phyloP scores from a whole-genome alignment of 2,329 filamentous ascomycete species.

The Fusarium sulawesiense region DNA sequence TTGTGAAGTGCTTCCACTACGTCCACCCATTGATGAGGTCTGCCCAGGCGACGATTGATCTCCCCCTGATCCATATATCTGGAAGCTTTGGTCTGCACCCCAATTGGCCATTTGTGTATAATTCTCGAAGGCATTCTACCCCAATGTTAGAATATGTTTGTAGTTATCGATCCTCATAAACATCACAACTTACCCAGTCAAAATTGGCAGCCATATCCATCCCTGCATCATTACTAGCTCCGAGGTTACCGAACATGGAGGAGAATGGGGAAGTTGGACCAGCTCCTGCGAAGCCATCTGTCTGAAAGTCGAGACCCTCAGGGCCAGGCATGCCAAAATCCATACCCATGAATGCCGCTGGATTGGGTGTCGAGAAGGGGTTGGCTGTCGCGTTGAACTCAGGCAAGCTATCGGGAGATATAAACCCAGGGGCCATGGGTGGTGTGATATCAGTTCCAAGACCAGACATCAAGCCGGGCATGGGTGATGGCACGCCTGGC shows the following conservation, averaged over 20 bases:
- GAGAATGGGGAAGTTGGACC: conserved; percentile 60
- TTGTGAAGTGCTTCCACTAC: conserved; percentile 34
- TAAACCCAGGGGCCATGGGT: conserved; percentile 41
- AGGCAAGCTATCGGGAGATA: conserved; percentile 43
- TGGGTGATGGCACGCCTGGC: conserved; percentile 28
- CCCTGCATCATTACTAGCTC: conserved; percentile 43
- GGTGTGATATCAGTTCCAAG: conserved; percentile 54
- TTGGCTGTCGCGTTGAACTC: conserved; percentile 46
- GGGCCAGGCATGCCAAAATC: conserved; percentile 55
- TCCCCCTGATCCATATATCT: conserved; percentile 57
- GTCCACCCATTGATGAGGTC: conserved; percentile 39
- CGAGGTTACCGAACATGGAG: conserved; percentile 63
- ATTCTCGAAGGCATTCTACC: conserved; percentile 66
- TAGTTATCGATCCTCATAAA: background rate
- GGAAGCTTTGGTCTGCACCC: conserved; percentile 63
- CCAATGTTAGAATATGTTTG: conserved; percentile 41
- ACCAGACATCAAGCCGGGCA: conserved; percentile 50
- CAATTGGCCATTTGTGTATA: conserved; percentile 66
- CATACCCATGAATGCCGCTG: conserved; percentile 56
- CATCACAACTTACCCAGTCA: conserved; percentile 64
- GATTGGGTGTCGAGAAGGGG: conserved; percentile 53
- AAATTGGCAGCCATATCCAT: conserved; percentile 64
- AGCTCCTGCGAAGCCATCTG: conserved; percentile 46
- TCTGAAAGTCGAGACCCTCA: conserved; percentile 48
- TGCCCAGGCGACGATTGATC: conserved; percentile 46